Conservation (phyloP, 2,329 filamentous ascomycete genomes). For the Colletotrichum aenigma region DNA sequence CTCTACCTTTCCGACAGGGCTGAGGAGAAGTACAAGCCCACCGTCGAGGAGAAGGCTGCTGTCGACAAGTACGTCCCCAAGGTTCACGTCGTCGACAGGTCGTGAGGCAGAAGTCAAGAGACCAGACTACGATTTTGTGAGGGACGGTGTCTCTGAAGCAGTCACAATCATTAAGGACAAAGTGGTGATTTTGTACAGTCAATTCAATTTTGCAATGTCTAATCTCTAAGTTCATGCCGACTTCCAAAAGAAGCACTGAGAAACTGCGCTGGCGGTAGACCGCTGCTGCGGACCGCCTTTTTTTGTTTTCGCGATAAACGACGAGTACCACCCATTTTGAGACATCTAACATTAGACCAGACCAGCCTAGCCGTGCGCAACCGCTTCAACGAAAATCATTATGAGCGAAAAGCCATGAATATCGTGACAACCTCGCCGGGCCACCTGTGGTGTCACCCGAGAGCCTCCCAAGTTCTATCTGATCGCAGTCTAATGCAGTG, state of each 20-base stretch:
- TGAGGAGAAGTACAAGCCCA: constrained; percentile 74
- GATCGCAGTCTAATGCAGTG: constrained; percentile 32
- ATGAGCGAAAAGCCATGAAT: constrained; percentile 22
- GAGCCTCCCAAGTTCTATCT: constrained; percentile 28
- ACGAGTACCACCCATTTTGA: constrained; percentile 17
- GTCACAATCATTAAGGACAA: neutral
- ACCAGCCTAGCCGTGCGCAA: constrained; percentile 17
- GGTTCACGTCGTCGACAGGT: constrained; percentile 63
- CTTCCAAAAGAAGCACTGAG: neutral
- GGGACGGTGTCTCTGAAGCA: neutral
- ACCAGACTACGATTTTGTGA: neutral
- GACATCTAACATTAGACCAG: constrained; percentile 21
- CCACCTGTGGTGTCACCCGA: constrained; percentile 17
- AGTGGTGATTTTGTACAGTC: neutral
- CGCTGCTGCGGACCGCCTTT: neutral
- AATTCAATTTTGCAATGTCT: constrained; percentile 12
- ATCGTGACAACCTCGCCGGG: constrained; percentile 23
- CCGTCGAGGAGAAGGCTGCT: constrained; percentile 73
- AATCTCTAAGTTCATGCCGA: neutral
- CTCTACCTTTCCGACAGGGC: constrained; percentile 75
- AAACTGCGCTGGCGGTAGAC: neutral
- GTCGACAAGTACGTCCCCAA: constrained; percentile 66
- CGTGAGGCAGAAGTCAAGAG: neutral
- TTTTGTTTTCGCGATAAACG: neutral
- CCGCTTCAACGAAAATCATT: constrained; percentile 20